Base-by-base conservation (phyloP, 495 filamentous ascomycete genomes). In the Aspergillus nanangensis region DNA sequence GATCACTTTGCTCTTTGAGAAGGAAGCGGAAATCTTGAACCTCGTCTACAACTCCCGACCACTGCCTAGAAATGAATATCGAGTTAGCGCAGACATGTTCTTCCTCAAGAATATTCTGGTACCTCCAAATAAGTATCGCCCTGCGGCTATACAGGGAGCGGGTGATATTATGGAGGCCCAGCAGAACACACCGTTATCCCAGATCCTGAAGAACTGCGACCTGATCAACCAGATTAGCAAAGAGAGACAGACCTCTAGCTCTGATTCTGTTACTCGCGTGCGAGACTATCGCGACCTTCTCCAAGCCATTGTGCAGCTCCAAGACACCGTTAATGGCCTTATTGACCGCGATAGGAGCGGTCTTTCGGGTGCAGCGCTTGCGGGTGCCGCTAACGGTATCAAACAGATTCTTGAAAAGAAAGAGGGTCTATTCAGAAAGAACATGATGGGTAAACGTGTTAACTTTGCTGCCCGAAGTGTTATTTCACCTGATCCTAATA, bases 361-460 rank as follows among this genome's bases (percentile, higher is more conserved):
- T 10, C 71, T 89, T 9, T 80, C 82, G 33, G 90, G 91, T 8
- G 67, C 76, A 3, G 88, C 88, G 7, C 57, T 62, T 3, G 56
- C 59, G 4, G 44, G 52, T 3, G 51, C 64, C 22, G 59, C 71
- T 2, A 72, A 67, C 32, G 94, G 94, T 46, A 94, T 99, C 65
- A 99, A 97, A 67, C 94, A 99, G 58, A 86, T 89, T 56, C 77
- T 99, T 13, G 94, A 99, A 67, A 97, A 97, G 77, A 99, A 99
- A 67, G 94, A 99, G 59, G 94, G 94, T 37, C 70, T 99, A 38
- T 97, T 99, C 74, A 77, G 94, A 54, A 97, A 92, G 77, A 95
- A 99, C 71, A 97, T 99, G 92, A 99, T 99, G 94, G 94, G 94
- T 38, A 99, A 99, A 72, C 87, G 94, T 70, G 94, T 99, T 64